Evolutionary conservation across 2,329 filamentous ascomycete species (phyloP), one percentile per base, ranked within the genome.

Genomic region (Epichloe glyceriae): DNA sequence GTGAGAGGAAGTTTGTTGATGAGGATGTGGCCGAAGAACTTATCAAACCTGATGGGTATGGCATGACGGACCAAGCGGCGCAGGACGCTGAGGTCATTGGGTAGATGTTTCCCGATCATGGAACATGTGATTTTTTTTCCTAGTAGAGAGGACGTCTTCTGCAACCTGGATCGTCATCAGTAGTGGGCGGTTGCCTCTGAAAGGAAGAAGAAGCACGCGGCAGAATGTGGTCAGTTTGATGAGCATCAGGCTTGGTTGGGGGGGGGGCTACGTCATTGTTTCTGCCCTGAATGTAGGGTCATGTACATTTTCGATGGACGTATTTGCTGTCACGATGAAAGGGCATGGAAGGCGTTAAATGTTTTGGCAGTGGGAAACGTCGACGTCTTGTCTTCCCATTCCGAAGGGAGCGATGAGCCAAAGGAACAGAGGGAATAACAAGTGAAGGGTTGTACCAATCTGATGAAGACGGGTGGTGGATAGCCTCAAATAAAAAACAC

Each of bases 1-100:
- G 88, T 62, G 88, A 95, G 67, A 78, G 90, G 60, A 91, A 87
- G 63, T 96, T 95, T 69, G 82, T 91, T 47, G 82, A 88, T 52
- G 83, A 87, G 46, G 72, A 74, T 11, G 76, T 70, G 5, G 70
- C 73, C 30, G 83, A 88, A 63, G 88, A 95, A 68, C 70, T 87
- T 48, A 81, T 94, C 54, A 76, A 87, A 53, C 82, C 86, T 0
- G 76, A 70, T 20, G 39, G 5, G 39, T 62, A 63, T 30, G 67
- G 59, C 12, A 68, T 66, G 53, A 66, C 68, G 40, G 74, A 73
- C 30, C 51, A 60, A 39, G 59, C 58, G 39, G 63, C 62, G 53
- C 64, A 67, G 42, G 69, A 70, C 54, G 60, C 63, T 37, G 67
- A 73, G 53, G 63, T 70, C 22, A 66, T 70, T 53, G 66, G 56